phyloP scores from a whole-genome alignment of 2,329 filamentous ascomycete genomes.

The Trichoderma sp. region DNA sequence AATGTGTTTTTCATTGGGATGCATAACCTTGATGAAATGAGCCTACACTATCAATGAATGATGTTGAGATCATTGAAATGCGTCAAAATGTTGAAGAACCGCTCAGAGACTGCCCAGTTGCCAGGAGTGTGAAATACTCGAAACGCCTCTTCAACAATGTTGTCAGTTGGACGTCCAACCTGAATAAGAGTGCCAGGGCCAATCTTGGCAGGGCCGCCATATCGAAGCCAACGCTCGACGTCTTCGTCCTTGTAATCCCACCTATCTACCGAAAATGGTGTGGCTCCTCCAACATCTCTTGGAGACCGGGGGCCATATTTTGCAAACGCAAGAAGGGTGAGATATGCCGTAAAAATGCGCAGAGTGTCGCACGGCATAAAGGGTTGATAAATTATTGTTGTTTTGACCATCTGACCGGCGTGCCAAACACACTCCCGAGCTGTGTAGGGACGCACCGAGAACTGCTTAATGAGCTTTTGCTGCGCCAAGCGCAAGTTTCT shows the following conservation, averaged over 20 bases:
- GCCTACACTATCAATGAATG: not conserved
- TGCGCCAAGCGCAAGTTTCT: constrained; percentile 25
- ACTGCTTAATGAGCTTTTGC: constrained; percentile 24
- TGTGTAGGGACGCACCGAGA: constrained; percentile 24
- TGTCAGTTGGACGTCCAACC: not conserved
- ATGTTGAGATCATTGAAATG: constrained; percentile 26
- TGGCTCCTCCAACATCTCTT: not conserved
- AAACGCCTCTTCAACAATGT: constrained; percentile 28
- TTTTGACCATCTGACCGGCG: constrained; percentile 31
- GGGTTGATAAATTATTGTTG: constrained; percentile 30
- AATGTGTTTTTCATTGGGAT: not conserved
- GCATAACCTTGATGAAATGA: not conserved
- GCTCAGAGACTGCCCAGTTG: constrained; percentile 30
- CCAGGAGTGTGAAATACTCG: constrained; percentile 25
- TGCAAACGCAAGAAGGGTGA: constrained; percentile 29
- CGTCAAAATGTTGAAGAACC: constrained; percentile 22
- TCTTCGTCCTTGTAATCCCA: not conserved
- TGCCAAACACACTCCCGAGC: constrained; percentile 29
- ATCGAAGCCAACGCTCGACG: constrained; percentile 26
- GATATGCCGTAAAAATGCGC: constrained; percentile 33
- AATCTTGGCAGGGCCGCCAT: constrained; percentile 28
- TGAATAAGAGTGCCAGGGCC: constrained; percentile 21
- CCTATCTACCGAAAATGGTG: constrained; percentile 24
- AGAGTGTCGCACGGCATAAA: constrained; percentile 33
- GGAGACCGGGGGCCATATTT: constrained; percentile 24